phyloP scores from a whole-genome alignment of 2,329 filamentous ascomycete genomes.

The Aspergillus sp. region DNA sequence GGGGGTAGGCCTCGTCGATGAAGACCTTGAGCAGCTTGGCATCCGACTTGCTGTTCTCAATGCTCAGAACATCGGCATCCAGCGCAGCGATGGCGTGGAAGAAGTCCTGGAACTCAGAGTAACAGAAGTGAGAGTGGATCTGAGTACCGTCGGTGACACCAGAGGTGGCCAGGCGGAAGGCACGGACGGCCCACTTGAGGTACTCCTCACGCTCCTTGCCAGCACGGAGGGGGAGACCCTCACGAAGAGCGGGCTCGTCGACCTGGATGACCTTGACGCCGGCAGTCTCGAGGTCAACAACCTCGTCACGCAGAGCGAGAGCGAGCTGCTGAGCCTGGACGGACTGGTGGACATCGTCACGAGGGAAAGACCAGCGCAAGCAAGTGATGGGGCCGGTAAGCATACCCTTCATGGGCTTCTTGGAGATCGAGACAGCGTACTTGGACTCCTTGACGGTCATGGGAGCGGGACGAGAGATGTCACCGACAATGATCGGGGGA shows the following conservation, averaged over 20 bases:
- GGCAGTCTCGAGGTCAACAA: constrained; percentile 94
- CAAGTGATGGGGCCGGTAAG: constrained; percentile 98
- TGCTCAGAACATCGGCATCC: constrained; percentile 96
- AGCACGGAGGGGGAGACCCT: constrained; percentile 94
- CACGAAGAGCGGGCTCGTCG: constrained; percentile 97
- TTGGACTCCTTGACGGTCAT: constrained; percentile 99
- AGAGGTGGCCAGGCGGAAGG: constrained; percentile 92
- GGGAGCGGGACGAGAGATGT: constrained; percentile 92
- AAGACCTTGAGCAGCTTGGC: constrained; percentile 99
- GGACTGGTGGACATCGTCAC: constrained; percentile 99
- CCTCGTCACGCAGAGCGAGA: constrained; percentile 96
- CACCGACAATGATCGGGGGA: constrained; percentile 96
- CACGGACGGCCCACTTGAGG: constrained; percentile 95
- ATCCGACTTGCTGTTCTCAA: constrained; percentile 99
- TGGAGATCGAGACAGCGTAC: constrained; percentile 92
- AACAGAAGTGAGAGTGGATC: constrained; percentile 99
- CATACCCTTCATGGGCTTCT: constrained; percentile 99
- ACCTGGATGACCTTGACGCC: constrained; percentile 98
- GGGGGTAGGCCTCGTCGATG: constrained; percentile 93
- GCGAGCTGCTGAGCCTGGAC: constrained; percentile 98
- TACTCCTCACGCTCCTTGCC: constrained; percentile 96
- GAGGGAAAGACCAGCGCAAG: constrained; percentile 98
- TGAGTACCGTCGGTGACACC: constrained; percentile 95
- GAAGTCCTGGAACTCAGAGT: constrained; percentile 99
- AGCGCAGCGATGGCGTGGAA: constrained; percentile 99